Evolutionary conservation across 129 eudicot species (phyloP).

Genomic region (Helianthus tuberosus): DNA sequence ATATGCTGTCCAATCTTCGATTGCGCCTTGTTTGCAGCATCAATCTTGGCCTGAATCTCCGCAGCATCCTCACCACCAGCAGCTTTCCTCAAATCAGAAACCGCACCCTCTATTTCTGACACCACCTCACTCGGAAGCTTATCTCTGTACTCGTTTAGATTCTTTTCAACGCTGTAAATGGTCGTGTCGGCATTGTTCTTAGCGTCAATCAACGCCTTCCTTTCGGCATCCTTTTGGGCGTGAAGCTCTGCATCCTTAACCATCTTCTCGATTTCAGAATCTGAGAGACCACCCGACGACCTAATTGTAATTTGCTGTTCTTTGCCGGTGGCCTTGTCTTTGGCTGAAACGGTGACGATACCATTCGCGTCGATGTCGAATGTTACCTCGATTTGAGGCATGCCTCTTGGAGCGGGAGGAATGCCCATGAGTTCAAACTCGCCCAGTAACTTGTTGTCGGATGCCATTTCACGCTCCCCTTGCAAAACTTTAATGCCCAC

Average conservation of each 20-base stretch:
- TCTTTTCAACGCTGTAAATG: slow-evolving; percentile 81
- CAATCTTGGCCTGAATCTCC: slow-evolving; percentile 71
- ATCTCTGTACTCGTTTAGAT: slow-evolving; percentile 76
- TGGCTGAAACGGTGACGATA: slow-evolving; percentile 91
- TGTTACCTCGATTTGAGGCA: slow-evolving; percentile 97
- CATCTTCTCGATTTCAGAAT: slow-evolving; percentile 86
- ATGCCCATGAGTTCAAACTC: slow-evolving; percentile 89
- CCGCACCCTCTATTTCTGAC: slow-evolving; percentile 73
- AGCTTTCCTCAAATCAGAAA: slow-evolving; percentile 71
- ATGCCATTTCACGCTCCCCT: slow-evolving; percentile 95
- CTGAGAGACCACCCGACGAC: slow-evolving; percentile 91
- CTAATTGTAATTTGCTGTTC: slow-evolving; percentile 94
- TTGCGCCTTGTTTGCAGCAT: slow-evolving; percentile 82
- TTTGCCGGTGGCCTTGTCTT: slow-evolving; percentile 80
- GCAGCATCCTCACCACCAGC: slow-evolving; percentile 53
- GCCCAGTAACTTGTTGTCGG: slow-evolving; percentile 79
- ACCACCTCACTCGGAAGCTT: slow-evolving; percentile 76
- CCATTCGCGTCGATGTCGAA: slow-evolving; percentile 98
- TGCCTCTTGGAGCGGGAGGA: slow-evolving; percentile 92
- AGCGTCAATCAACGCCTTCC: slow-evolving; percentile 72
- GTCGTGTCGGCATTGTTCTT: slow-evolving; percentile 87
- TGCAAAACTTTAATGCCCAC: slow-evolving; percentile 89
- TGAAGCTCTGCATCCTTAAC: slow-evolving; percentile 92
- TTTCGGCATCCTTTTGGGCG: slow-evolving; percentile 75
- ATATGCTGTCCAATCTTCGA: slow-evolving; percentile 93